Evolutionary conservation across 257 asterid genomes (phyloP).

Genomic region (Fraxinus pennsylvanica): DNA sequence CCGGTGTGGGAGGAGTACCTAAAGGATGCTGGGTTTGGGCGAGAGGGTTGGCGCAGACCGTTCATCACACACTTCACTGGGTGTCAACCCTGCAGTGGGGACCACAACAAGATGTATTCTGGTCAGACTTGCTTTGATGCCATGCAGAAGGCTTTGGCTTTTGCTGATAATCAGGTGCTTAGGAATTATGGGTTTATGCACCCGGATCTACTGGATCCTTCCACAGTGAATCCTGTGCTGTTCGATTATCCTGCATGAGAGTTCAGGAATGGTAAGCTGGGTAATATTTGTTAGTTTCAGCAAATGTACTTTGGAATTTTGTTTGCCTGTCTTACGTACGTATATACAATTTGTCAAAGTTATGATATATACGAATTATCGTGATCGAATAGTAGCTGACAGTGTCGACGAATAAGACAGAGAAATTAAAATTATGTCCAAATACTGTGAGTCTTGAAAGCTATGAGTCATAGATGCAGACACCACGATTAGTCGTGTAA

Average conservation of each 20-base stretch:
- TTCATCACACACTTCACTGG: constrained; percentile 96
- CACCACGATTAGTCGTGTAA: too few species aligned
- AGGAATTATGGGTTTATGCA: constrained; percentile 75
- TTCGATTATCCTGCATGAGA: constrained; percentile 68
- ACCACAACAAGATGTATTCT: constrained; percentile 80
- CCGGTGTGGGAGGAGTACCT: constrained; percentile 68
- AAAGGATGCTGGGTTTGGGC: constrained; percentile 69
- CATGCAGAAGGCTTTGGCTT: constrained; percentile 72
- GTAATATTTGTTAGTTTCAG: neutral
- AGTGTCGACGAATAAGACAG: too few species aligned
- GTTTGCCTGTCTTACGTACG: neutral
- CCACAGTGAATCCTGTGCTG: constrained; percentile 68
- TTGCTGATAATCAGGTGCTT: constrained; percentile 95
- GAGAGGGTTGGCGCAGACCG: constrained; percentile 84
- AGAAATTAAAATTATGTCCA: too few species aligned
- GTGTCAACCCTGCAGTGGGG: constrained; percentile 97
- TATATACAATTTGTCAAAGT: neutral
- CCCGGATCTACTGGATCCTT: constrained; percentile 60
- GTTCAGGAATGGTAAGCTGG: neutral
- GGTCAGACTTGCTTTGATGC: constrained; percentile 72
- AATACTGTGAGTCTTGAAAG: too few species aligned
- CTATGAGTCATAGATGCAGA: too few species aligned
- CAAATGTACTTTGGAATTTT: neutral
- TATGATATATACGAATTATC: neutral
- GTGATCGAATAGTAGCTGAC: too few species aligned